Conservation (phyloP, 192 early-diverging fungal species). For the Gaertneriomyces sp. region DNA sequence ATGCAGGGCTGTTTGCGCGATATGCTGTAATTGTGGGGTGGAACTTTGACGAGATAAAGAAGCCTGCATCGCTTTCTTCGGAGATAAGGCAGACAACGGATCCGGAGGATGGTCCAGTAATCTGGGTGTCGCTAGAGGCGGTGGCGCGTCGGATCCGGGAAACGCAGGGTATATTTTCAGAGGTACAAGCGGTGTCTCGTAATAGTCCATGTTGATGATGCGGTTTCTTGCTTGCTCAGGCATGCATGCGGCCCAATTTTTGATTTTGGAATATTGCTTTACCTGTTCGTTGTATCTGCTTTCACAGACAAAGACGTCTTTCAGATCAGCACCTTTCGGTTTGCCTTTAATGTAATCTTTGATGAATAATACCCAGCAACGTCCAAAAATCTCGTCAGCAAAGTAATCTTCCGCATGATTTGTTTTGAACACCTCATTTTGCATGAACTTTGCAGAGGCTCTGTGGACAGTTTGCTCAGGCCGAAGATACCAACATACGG, state of each 20-base stretch:
- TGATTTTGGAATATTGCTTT: conserved; percentile 59
- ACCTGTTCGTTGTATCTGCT: conserved; percentile 56
- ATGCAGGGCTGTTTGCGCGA: too few species aligned
- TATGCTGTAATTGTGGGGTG: too few species aligned
- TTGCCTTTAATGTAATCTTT: conserved; percentile 55
- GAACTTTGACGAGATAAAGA: too few species aligned
- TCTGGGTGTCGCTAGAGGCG: too few species aligned
- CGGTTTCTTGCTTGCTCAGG: conserved; percentile 41
- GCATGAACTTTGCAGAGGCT: conserved; percentile 52
- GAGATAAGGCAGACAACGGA: too few species aligned
- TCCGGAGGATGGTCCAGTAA: too few species aligned
- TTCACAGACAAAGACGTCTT: conserved; percentile 63
- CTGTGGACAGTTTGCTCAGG: conserved; percentile 66
- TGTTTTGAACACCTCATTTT: conserved; percentile 67
- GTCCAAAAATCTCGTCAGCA: conserved; percentile 53
- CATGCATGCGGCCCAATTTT: conserved; percentile 56
- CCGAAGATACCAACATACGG: conserved; percentile 59
- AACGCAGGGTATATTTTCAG: conserved; percentile 6
- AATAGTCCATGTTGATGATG: conserved; percentile 30
- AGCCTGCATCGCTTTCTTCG: too few species aligned
- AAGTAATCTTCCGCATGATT: conserved; percentile 51
- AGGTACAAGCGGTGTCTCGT: conserved; percentile 23
- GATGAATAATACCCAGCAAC: conserved; percentile 58
- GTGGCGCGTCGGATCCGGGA: not conserved
- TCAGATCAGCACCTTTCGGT: conserved; percentile 38